Base-by-base conservation (phyloP, 805 yeast species). In the Zygotorulaspora chibaensis region DNA sequence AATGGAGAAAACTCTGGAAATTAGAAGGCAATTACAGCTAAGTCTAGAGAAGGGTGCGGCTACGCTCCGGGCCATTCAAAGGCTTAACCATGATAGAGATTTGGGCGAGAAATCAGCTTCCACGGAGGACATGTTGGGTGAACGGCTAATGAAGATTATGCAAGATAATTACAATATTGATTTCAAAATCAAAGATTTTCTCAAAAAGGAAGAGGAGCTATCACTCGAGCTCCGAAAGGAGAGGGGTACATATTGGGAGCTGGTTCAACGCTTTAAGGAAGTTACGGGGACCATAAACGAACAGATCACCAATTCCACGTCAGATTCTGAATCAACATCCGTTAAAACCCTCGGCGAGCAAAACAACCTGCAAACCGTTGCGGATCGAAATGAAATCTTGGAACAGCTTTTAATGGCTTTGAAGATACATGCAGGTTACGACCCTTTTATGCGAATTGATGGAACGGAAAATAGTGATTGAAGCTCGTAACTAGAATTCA, bases 41-140 rank as follows among this genome's bases (percentile, higher is more conserved):
- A 54, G 58, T 12, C 16, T 61, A 13, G 61, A 61, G 16, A 55
- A 58, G 39, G 49, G 54, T 18, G 56, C 49, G 20, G 55, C 62
- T 2, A 45, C 55, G 12, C 36, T 51, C 6, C 52, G 54, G 35
- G 41, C 64, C 8, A 16, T 51, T 15, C 50, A 55, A 27, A 41
- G 58, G n/a, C 26, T 46, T 11, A 27, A 12, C 9, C 16, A 15
- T 10, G 36, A 16, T 7, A 34, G 25, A 13, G 13, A 12, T 15
- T 16, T 13, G 17, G 42, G n/a, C n/a, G 31, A 33, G 20, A 16
- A 10, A 33, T n/a, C 16, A 9, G 16, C 35, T 3, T 28, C 49
- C 13, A 46, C 50, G 3, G 61, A 58, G 30, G 51, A 51, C 17
- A 23, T 47, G 1, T 34, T 59, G 4, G 61, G 58, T 1, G 4